Evolutionary conservation across 1,284 basidiomycete species (phyloP).

Genomic region (Sphagnurus paluster): DNA sequence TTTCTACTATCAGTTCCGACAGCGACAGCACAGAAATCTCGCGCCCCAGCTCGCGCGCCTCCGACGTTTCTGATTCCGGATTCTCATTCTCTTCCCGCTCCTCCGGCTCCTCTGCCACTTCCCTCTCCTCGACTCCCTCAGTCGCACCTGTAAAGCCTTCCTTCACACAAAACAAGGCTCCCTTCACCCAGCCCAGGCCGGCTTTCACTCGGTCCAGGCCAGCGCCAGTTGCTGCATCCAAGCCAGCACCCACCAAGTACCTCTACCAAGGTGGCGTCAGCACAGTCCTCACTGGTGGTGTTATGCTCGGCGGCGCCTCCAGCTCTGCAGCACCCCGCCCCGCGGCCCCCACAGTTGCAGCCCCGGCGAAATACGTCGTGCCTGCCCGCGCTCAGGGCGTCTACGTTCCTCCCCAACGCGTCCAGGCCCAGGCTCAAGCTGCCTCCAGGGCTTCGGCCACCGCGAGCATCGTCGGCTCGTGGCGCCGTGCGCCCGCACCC

Average conservation of each 20-base stretch:
- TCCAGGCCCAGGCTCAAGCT: background rate
- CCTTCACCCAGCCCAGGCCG: too few relatives aligned
- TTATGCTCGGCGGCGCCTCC: slow-evolving; percentile 7
- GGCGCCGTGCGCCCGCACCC: background rate
- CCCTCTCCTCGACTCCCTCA: slow-evolving; percentile 29
- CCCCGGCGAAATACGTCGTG: background rate
- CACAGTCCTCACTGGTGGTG: slow-evolving; percentile 12
- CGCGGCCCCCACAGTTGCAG: background rate
- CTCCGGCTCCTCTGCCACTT: slow-evolving; percentile 27
- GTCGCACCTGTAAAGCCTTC: too few relatives aligned
- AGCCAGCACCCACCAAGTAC: slow-evolving; percentile 17
- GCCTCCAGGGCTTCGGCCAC: background rate
- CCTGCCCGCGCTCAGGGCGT: background rate
- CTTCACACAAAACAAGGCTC: too few relatives aligned
- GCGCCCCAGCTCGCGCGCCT: slow-evolving; percentile 35
- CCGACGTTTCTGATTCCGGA: slow-evolving; percentile 31
- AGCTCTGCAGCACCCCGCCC: background rate
- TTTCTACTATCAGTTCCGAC: slow-evolving; percentile 17
- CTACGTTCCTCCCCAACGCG: background rate
- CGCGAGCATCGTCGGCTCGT: background rate
- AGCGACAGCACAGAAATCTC: slow-evolving; percentile 24
- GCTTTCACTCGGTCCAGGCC: too few relatives aligned
- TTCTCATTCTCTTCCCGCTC: slow-evolving; percentile 38
- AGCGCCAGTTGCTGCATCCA: too few relatives aligned
- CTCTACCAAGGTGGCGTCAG: slow-evolving; percentile 12